Conservation (phyloP, 352 stramenopile genomes). For the Peronosclerospora sorghi region DNA sequence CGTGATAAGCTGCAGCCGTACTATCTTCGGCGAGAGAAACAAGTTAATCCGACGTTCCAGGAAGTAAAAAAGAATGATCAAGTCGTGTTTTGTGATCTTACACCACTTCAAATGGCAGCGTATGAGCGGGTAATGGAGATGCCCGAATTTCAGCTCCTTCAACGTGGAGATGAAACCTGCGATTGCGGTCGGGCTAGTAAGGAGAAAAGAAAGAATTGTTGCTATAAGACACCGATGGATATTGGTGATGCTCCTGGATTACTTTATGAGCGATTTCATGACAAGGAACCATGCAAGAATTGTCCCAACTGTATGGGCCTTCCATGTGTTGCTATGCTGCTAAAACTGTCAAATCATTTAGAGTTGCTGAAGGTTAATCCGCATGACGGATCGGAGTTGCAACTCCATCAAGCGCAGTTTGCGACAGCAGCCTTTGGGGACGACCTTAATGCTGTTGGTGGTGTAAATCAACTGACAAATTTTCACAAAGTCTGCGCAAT, state of each 20-base stretch:
- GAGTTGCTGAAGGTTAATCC: constrained; percentile 71
- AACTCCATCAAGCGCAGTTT: constrained; percentile 47
- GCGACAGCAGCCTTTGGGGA: constrained; percentile 42
- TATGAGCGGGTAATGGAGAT: no score
- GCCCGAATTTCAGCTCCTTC: constrained; percentile 61
- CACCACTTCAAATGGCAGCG: constrained; percentile 50
- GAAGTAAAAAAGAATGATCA: constrained; percentile 65
- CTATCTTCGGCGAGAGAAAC: constrained; percentile 64
- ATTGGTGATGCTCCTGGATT: constrained; percentile 19
- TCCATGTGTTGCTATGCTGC: constrained; percentile 54
- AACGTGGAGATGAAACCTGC: constrained; percentile 44
- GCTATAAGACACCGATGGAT: constrained; percentile 35
- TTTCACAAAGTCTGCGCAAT: constrained; percentile 48
- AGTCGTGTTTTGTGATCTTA: constrained; percentile 76
- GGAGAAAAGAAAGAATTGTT: constrained; percentile 48
- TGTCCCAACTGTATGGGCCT: constrained; percentile 71
- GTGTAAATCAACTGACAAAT: constrained; percentile 41
- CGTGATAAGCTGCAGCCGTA: constrained; percentile 44
- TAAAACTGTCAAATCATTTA: constrained; percentile 76
- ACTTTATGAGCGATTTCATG: constrained; percentile 61
- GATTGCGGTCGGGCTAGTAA: constrained; percentile 55
- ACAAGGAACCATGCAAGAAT: constrained; percentile 29
- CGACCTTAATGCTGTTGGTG: constrained; percentile 42
- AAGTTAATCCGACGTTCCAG: constrained; percentile 59
- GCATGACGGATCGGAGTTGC: constrained; percentile 32